These are phyloP conservation scores for Penicillium canariense DNA, from an alignment of 495 filamentous ascomycete species.

Conservation along the genomic window DNA sequence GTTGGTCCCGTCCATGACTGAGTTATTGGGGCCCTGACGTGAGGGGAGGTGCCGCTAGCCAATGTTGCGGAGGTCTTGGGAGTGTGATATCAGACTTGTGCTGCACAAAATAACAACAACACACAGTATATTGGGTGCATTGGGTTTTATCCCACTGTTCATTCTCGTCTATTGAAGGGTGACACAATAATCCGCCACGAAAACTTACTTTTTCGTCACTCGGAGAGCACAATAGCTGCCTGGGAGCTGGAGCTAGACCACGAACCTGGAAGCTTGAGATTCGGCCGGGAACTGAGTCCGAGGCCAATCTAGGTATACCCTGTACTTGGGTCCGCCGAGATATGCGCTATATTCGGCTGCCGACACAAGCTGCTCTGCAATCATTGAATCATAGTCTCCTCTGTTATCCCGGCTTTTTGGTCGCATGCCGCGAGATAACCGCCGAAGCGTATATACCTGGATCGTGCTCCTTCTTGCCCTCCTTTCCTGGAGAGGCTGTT, in stretches of 20 bases:
- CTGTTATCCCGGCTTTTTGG: neutral
- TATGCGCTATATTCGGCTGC: neutral
- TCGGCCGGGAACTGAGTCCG: neutral
- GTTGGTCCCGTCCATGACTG: neutral
- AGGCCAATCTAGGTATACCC: neutral
- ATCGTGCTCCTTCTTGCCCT: neutral
- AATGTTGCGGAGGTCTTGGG: neutral
- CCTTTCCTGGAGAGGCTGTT: too few species aligned
- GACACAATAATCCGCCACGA: neutral
- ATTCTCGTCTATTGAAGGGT: neutral
- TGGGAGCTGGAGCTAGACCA: too few species aligned
- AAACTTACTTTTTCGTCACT: neutral
- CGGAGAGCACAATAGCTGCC: too few species aligned
- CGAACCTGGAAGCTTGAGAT: neutral
- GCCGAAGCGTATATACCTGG: too few species aligned
- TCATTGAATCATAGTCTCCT: neutral
- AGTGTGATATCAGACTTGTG: slow-evolving; percentile 7
- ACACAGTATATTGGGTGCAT: neutral
- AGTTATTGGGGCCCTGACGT: slow-evolving; percentile 4
- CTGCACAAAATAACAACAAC: neutral
- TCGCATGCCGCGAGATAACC: too few species aligned
- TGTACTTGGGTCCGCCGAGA: neutral
- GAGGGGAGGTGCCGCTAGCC: slow-evolving; percentile 9
- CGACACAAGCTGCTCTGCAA: slow-evolving; percentile 5
- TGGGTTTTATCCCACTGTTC: neutral